A percentile compares a stretch with the other conserved stretches of the same genome.
Conservation (phyloP, 202 grass and related monocot species). For the Dendrocalamus latiflorus region DNA sequence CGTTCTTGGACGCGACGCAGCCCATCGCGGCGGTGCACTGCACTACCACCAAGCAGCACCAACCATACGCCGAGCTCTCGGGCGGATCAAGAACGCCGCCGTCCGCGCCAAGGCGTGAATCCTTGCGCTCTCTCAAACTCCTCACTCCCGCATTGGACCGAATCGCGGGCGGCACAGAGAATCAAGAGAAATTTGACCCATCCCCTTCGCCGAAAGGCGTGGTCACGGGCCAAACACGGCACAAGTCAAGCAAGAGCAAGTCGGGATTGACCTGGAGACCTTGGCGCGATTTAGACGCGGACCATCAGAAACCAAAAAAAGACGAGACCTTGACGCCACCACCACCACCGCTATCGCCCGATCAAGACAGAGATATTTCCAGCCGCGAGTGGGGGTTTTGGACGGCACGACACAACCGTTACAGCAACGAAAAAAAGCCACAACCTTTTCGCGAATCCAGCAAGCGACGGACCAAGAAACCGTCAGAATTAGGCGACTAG, state of each 20-base stretch:
- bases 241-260: constrained; percentile 21
- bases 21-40: constrained; percentile 52
- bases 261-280: constrained; percentile 34
- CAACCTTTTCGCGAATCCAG: neutral
- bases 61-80: constrained; percentile 15
- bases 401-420: constrained; percentile 33
- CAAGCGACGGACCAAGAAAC: constrained; percentile 15
- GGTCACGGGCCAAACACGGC: constrained; percentile 41
- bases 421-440: neutral
- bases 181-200: neutral
- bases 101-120: neutral
- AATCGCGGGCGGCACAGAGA: neutral
- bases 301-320: neutral
- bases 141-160: constrained; percentile 35
- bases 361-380: constrained; percentile 14
- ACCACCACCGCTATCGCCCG: neutral
- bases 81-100: neutral
- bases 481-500: neutral
- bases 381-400: too few species aligned
- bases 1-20: constrained; percentile 85
- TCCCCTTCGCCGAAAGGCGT: constrained; percentile 1
- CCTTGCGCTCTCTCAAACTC: neutral
- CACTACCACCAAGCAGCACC: neutral
- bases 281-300: constrained; percentile 21
- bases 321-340: neutral